phyloP scores from a whole-genome alignment of 345 rosid genomes.

The Mallotus nudiflorus region DNA sequence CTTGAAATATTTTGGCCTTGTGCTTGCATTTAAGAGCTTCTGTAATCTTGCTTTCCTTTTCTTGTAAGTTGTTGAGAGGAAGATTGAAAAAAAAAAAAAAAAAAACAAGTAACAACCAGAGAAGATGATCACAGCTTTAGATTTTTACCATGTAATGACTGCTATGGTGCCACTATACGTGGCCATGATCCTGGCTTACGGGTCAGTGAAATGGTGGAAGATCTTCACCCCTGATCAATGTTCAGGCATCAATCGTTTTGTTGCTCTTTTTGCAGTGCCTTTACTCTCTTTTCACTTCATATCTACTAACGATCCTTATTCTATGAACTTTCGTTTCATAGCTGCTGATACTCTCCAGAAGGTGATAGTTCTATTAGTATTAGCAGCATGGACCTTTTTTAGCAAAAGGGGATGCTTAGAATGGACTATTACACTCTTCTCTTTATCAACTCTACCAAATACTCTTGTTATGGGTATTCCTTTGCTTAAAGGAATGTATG shows the following conservation, averaged over 20 bases:
- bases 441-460: conserved; percentile 87
- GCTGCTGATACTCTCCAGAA: conserved; percentile 95
- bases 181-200: conserved; percentile 94
- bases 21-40: background rate
- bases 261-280: conserved; percentile 97
- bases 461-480: conserved; percentile 98
- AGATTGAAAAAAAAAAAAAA: too few relatives aligned
- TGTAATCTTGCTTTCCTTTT: background rate
- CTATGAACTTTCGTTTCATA: conserved; percentile 82
- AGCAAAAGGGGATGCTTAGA: conserved; percentile 66
- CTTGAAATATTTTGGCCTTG: background rate
- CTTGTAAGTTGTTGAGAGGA: too few relatives aligned
- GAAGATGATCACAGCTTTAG: conserved; percentile 66
- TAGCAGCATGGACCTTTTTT: conserved; percentile 64
- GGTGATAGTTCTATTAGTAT: conserved; percentile 57
- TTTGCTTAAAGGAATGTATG: conserved; percentile 87
- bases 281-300: conserved; percentile 97
- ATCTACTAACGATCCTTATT: conserved; percentile 73
- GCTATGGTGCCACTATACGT: conserved; percentile 98
- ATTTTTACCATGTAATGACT: conserved; percentile 98
- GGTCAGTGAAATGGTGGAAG: conserved; percentile 99
- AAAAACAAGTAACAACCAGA: background rate
- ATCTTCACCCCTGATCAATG: conserved; percentile 96
- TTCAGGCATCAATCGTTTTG: conserved; percentile 97
- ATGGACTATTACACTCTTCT: conserved; percentile 94